Evolutionary conservation across 2,329 filamentous ascomycete genomes (phyloP).

Genomic region (Alternaria novae-zelandiae): DNA sequence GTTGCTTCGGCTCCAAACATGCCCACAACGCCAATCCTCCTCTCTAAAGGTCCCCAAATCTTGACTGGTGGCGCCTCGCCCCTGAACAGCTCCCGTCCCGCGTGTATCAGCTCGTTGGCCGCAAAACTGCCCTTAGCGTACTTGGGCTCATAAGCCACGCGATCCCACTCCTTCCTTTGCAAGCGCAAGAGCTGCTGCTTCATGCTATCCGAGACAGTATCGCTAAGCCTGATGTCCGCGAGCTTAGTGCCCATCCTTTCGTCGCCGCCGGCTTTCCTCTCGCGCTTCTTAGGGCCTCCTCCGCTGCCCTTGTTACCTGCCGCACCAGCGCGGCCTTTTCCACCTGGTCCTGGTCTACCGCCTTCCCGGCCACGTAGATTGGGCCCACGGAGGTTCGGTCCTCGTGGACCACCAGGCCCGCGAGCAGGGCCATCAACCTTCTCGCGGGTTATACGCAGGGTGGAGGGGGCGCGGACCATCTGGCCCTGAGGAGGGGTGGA

Average conservation of each 20-base stretch:
- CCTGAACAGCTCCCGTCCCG: slow-evolving; percentile 40
- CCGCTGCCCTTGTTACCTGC: slow-evolving; percentile 12
- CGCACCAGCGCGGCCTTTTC: slow-evolving; percentile 1
- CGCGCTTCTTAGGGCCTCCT: slow-evolving; percentile 30
- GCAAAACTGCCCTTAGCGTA: slow-evolving; percentile 43
- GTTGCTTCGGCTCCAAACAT: slow-evolving; percentile 42
- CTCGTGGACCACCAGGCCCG: slow-evolving; percentile 5
- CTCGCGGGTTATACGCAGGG: slow-evolving; percentile 27
- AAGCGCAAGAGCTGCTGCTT: slow-evolving; percentile 41
- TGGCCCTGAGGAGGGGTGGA: slow-evolving; percentile 27
- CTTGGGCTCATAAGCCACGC: slow-evolving; percentile 43
- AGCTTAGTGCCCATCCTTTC: slow-evolving; percentile 2
- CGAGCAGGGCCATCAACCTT: slow-evolving; percentile 13
- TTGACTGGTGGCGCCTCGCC: slow-evolving; percentile 41
- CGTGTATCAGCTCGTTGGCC: slow-evolving; percentile 39
- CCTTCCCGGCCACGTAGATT: slow-evolving; percentile 34
- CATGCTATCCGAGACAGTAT: slow-evolving; percentile 37
- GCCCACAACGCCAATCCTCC: slow-evolving; percentile 38
- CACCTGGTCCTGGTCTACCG: slow-evolving; percentile 10
- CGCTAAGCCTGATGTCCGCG: slow-evolving; percentile 15
- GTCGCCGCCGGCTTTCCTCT: slow-evolving; percentile 12
- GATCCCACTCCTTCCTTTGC: slow-evolving; percentile 46
- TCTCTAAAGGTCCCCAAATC: slow-evolving; percentile 38
- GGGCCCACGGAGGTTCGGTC: slow-evolving; percentile 20
- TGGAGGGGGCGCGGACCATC: slow-evolving; percentile 41